phyloP scores from a whole-genome alignment of 2,329 filamentous ascomycete species.

The Colletotrichum costaricense region DNA sequence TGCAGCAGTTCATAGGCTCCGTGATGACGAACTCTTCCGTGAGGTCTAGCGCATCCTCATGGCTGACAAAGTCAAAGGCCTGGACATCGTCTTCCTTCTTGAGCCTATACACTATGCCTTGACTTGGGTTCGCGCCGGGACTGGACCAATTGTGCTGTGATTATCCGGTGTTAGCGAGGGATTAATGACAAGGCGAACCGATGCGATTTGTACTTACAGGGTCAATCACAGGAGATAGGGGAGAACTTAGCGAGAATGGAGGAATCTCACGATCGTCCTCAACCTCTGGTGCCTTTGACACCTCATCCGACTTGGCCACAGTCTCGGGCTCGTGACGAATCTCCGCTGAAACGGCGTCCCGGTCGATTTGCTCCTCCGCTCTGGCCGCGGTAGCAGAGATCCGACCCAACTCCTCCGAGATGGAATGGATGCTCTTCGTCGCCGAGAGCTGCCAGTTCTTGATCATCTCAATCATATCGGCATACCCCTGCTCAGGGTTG shows the following conservation, averaged over 20 bases:
- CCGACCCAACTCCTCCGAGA: background rate
- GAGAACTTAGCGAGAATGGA: background rate
- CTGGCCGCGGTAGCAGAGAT: background rate
- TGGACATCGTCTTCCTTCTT: background rate
- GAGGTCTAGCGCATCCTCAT: background rate
- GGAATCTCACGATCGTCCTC: background rate
- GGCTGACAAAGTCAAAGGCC: background rate
- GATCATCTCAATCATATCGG: background rate
- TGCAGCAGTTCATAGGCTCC: background rate
- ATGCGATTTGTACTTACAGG: background rate
- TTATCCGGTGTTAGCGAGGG: background rate
- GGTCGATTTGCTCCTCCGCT: background rate
- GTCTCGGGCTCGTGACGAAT: background rate
- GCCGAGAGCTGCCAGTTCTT: background rate
- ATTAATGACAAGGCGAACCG: background rate
- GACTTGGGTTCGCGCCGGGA: too few relatives aligned
- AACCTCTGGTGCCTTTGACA: background rate
- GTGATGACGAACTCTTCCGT: background rate
- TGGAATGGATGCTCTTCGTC: background rate
- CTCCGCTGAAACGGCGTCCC: background rate
- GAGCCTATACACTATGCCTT: background rate
- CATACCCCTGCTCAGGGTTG: background rate
- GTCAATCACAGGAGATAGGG: background rate
- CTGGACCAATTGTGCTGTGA: background rate
- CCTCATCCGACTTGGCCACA: too few relatives aligned